A percentile compares a stretch with the other conserved stretches of the same genome.
Evolutionary conservation across 2,329 filamentous ascomycete genomes (phyloP).

Genomic region (Fusarium aywerte): DNA sequence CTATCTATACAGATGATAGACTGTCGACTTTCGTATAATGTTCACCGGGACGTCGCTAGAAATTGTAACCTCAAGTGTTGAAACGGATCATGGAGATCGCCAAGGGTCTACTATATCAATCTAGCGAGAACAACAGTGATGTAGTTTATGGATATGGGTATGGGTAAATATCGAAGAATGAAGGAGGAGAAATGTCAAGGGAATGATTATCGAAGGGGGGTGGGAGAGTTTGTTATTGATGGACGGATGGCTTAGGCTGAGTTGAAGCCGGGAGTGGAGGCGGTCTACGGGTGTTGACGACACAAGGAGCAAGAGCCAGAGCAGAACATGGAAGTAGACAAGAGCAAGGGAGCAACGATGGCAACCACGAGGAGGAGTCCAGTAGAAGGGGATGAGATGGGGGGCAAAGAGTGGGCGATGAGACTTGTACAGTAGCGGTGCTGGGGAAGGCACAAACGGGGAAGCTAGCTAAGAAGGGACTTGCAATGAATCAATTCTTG

Average conservation of each 20-base stretch:
- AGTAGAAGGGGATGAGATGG: slow-evolving; percentile 33
- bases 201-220: slow-evolving; percentile 31
- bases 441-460: slow-evolving; percentile 38
- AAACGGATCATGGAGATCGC: slow-evolving; percentile 32
- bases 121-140: slow-evolving; percentile 28
- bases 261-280: slow-evolving; percentile 40
- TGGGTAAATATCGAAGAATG: slow-evolving; percentile 12
- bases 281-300: slow-evolving; percentile 46
- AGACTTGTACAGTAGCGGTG: slow-evolving; percentile 21
- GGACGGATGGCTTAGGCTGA: slow-evolving; percentile 32
- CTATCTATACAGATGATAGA: slow-evolving; percentile 28
- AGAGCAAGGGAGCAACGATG: slow-evolving; percentile 40
- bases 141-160: slow-evolving; percentile 22
- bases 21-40: slow-evolving; percentile 34
- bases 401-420: slow-evolving; percentile 40
- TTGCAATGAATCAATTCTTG: slow-evolving; percentile 42
- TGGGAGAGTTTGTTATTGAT: slow-evolving; percentile 42
- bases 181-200: slow-evolving; percentile 27
- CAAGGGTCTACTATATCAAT: slow-evolving; percentile 28
- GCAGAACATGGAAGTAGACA: slow-evolving; percentile 3
- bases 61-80: slow-evolving; percentile 35
- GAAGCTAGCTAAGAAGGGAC: slow-evolving; percentile 38
- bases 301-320: slow-evolving; percentile 23
- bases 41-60: slow-evolving; percentile 33
- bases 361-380: slow-evolving; percentile 22